Conservation (phyloP, 768 basidiomycete species). For the Trametes punicea region DNA sequence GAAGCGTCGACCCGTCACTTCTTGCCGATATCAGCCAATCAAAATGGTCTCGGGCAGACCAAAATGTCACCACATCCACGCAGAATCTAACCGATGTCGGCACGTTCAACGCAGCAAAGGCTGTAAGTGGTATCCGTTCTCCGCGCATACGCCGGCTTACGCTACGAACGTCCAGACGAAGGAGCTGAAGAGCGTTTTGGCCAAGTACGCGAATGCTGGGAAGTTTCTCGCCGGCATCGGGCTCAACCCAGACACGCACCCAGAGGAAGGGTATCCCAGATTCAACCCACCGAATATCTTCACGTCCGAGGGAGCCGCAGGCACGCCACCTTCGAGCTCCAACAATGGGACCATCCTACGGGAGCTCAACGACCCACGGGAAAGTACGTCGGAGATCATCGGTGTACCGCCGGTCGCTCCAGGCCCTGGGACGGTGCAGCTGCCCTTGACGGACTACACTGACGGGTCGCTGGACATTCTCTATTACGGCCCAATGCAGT, state of each 20-base stretch:
- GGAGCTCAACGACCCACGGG: background rate
- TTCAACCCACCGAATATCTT: slow-evolving; percentile 23
- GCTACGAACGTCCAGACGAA: slow-evolving; percentile 17
- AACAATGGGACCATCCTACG: background rate
- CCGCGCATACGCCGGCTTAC: background rate
- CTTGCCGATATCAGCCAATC: background rate
- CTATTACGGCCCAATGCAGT: slow-evolving; percentile 45
- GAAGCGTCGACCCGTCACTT: background rate
- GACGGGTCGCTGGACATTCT: slow-evolving; percentile 39
- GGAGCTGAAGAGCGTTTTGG: slow-evolving; percentile 26
- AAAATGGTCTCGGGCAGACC: background rate
- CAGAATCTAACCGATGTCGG: background rate
- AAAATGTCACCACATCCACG: background rate
- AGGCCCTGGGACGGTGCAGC: slow-evolving; percentile 21
- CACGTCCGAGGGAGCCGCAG: slow-evolving; percentile 1
- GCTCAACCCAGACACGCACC: slow-evolving; percentile 30
- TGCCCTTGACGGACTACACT: slow-evolving; percentile 39
- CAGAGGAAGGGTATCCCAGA: slow-evolving; percentile 23
- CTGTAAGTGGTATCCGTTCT: slow-evolving; percentile 13
- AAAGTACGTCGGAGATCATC: background rate
- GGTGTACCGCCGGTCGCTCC: slow-evolving; percentile 17
- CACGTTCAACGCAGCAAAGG: slow-evolving; percentile 25
- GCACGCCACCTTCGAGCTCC: background rate
- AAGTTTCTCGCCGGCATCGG: slow-evolving; percentile 31
- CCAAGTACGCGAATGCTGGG: slow-evolving; percentile 32